Evolutionary conservation across 73 alveolate species (phyloP).

Genomic region (Tetrahymena borealis): DNA sequence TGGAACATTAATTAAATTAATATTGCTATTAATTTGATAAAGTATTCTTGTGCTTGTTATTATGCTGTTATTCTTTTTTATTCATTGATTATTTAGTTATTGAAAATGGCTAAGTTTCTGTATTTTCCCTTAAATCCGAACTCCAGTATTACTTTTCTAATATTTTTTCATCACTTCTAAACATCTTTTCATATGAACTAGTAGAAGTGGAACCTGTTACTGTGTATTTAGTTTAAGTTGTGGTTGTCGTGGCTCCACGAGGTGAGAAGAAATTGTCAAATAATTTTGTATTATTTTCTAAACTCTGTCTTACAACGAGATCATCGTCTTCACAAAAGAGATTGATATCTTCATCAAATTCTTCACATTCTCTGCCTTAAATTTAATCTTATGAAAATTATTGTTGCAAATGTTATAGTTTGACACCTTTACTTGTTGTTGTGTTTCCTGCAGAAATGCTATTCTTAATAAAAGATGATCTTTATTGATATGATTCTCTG

Average conservation of each 20-base stretch:
- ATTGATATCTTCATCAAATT: background rate
- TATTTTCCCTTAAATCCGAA: background rate
- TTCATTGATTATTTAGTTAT: background rate
- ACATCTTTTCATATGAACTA: background rate
- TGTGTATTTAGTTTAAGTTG: background rate
- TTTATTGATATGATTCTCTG: background rate
- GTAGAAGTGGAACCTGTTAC: background rate
- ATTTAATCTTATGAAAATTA: background rate
- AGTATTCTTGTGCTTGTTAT: background rate
- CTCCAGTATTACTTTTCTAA: background rate
- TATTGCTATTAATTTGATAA: background rate
- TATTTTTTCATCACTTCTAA: background rate
- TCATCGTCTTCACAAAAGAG: background rate
- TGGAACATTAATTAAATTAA: background rate
- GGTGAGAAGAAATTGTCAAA: background rate
- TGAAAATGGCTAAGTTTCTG: background rate
- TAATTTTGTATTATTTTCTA: background rate
- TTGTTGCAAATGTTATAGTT: background rate
- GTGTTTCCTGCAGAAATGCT: background rate
- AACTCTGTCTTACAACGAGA: background rate
- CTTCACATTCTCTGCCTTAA: background rate
- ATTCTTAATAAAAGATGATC: background rate
- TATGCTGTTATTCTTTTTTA: background rate
- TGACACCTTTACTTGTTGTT: background rate
- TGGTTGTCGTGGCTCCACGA: background rate